A percentile compares a stretch with the other conserved stretches of the same genome.
These are phyloP conservation scores for Parascedosporium putredinis DNA, from an alignment of 2,329 filamentous ascomycete genomes.

Conservation along the genomic window DNA sequence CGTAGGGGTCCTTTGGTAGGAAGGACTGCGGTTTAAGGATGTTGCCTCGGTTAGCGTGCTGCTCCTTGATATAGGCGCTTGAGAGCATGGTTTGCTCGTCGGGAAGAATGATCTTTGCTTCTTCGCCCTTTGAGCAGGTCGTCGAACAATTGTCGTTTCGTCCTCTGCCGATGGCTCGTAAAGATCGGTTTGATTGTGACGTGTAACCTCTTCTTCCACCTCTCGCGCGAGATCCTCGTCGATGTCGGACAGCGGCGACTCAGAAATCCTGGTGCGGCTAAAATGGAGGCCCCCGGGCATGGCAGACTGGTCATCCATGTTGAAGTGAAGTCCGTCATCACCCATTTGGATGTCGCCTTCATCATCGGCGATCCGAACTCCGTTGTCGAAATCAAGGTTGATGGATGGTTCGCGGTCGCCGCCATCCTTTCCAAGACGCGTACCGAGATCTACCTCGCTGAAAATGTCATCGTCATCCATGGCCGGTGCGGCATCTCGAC, in stretches of 20 bases:
- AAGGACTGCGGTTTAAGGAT: constrained; percentile 78
- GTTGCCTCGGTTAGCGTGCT: constrained; percentile 74
- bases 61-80: constrained; percentile 68
- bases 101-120: constrained; percentile 75
- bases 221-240: constrained; percentile 52
- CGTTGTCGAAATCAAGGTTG: constrained; percentile 42
- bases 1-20: constrained; percentile 74
- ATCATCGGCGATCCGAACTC: constrained; percentile 50
- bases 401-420: constrained; percentile 44
- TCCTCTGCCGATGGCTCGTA: constrained; percentile 51
- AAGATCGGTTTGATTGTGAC: constrained; percentile 41
- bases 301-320: constrained; percentile 49
- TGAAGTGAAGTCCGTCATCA: constrained; percentile 54
- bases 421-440: constrained; percentile 42
- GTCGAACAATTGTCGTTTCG: constrained; percentile 49
- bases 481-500: constrained; percentile 69
- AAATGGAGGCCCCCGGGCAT: constrained; percentile 38
- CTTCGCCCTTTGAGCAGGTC: constrained; percentile 59
- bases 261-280: constrained; percentile 51
- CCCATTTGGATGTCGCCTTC: constrained; percentile 55
- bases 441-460: constrained; percentile 50
- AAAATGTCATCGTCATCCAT: constrained; percentile 63
- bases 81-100: constrained; percentile 73
- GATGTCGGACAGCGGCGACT: constrained; percentile 61
- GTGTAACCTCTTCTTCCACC: constrained; percentile 47